Conservation (phyloP, 768 basidiomycete genomes). For the Auricularia heimuer region DNA sequence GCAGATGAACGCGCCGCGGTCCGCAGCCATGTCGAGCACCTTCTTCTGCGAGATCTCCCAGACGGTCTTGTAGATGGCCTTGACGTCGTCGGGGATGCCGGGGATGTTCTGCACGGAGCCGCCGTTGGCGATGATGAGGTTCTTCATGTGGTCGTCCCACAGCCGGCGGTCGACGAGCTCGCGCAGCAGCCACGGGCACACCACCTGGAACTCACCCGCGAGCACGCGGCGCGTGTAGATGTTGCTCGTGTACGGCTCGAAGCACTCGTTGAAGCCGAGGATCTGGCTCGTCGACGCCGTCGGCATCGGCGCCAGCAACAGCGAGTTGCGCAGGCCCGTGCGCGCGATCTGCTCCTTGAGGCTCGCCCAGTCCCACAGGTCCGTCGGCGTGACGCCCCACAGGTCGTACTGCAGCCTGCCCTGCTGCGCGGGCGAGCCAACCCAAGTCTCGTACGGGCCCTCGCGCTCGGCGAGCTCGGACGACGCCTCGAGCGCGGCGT, state of each 20-base stretch:
- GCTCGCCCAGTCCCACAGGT: conserved; percentile 87
- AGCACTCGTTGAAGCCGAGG: conserved; percentile 96
- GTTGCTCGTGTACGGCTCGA: conserved; percentile 98
- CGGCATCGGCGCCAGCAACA: conserved; percentile 94
- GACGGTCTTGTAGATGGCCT: conserved; percentile 98
- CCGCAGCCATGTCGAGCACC: conserved; percentile 92
- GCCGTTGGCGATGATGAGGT: conserved; percentile 95
- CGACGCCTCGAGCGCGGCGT: conserved; percentile 85
- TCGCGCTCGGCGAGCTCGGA: conserved; percentile 71
- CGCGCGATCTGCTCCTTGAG: conserved; percentile 80
- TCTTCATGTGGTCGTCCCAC: conserved; percentile 99
- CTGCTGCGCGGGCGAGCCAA: conserved; percentile 80
- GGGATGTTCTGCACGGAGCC: conserved; percentile 84
- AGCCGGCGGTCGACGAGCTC: conserved; percentile 91
- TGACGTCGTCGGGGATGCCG: conserved; percentile 79
- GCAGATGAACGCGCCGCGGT: conserved; percentile 96
- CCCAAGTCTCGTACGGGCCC: conserved; percentile 82
- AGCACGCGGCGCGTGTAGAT: conserved; percentile 98
- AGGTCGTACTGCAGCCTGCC: conserved; percentile 91
- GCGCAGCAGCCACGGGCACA: conserved; percentile 95
- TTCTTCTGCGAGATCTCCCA: conserved; percentile 99
- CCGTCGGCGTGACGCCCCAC: conserved; percentile 84
- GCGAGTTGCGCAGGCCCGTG: conserved; percentile 80
- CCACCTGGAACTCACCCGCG: conserved; percentile 99
- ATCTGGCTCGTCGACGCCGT: conserved; percentile 98